phyloP scores from a whole-genome alignment of 83 land plant species.

The Picea engelmannii region DNA sequence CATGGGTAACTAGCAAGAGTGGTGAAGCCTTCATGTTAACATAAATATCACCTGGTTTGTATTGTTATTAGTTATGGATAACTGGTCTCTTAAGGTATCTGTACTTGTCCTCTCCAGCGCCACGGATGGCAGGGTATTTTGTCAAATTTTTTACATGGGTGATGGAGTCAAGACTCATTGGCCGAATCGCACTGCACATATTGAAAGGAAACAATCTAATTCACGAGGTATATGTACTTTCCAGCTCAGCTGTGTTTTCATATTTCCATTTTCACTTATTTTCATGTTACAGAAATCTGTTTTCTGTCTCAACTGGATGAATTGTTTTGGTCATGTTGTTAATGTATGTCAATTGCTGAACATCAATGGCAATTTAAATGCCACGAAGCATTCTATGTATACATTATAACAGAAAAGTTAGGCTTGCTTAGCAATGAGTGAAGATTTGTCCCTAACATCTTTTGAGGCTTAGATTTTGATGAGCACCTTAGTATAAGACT shows the following conservation, averaged over 20 bases:
- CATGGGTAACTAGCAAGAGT: background rate
- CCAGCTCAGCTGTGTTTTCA: background rate
- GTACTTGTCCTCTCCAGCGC: conserved; percentile 44
- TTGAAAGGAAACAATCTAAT: conserved; percentile 61
- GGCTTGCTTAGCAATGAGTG: background rate
- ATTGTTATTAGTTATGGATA: background rate
- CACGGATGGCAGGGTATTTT: conserved; percentile 63
- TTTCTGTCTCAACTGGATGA: background rate
- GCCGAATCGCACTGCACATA: conserved; percentile 1
- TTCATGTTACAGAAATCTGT: background rate
- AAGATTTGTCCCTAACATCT: background rate
- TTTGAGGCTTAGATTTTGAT: background rate
- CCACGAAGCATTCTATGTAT: background rate
- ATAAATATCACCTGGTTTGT: background rate
- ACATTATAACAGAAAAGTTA: background rate
- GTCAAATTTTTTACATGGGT: too few species aligned
- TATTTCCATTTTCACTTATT: background rate
- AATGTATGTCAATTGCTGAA: background rate
- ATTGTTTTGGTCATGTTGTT: background rate
- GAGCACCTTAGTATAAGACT: too few species aligned
- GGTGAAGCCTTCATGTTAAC: background rate
- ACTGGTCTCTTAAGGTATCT: background rate
- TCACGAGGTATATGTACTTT: conserved; percentile 49
- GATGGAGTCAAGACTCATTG: too few species aligned
- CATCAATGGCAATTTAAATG: background rate